Conservation (phyloP, 371 early-diverging fungal species). For the Syncephalastrum sp. region DNA sequence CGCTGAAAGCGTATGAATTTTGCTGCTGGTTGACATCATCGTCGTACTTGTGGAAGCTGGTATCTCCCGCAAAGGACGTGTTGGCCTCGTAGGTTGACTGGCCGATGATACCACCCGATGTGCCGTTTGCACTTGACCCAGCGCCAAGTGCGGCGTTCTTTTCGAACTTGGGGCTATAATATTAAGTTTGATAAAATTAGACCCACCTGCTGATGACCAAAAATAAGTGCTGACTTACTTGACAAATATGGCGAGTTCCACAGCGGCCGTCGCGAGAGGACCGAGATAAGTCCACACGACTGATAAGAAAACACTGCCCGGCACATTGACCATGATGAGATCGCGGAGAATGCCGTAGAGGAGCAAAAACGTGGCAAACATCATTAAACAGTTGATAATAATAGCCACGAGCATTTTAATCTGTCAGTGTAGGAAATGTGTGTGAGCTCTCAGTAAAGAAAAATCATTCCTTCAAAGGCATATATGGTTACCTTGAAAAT, state of each 20-base stretch:
- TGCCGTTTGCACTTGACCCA: constrained; percentile 2
- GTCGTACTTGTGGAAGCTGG: no score
- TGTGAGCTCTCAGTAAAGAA: neutral
- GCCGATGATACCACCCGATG: neutral
- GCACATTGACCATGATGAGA: constrained; percentile 21
- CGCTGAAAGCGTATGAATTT: constrained; percentile 9
- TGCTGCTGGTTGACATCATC: neutral
- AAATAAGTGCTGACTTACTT: constrained; percentile 16
- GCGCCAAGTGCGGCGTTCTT: constrained; percentile 13
- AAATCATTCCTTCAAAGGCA: neutral
- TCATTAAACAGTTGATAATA: constrained; percentile 21
- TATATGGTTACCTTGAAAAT: constrained; percentile 32
- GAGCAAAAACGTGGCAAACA: constrained; percentile 23
- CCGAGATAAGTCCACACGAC: constrained; percentile 29
- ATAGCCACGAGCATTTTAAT: constrained; percentile 20
- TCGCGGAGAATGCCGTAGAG: constrained; percentile 29
- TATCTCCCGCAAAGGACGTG: constrained; percentile 1
- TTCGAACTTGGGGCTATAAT: constrained; percentile 13
- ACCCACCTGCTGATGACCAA: neutral
- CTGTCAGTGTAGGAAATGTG: neutral
- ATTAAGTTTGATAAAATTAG: neutral
- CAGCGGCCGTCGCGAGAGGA: constrained; percentile 18
- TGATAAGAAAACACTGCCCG: constrained; percentile 18
- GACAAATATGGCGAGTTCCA: constrained; percentile 41
- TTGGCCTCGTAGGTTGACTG: constrained; percentile 1